A percentile compares a stretch with the other conserved stretches of the same genome.
Conservation (phyloP, 2,329 filamentous ascomycete genomes). For the Apiospora aurea region DNA sequence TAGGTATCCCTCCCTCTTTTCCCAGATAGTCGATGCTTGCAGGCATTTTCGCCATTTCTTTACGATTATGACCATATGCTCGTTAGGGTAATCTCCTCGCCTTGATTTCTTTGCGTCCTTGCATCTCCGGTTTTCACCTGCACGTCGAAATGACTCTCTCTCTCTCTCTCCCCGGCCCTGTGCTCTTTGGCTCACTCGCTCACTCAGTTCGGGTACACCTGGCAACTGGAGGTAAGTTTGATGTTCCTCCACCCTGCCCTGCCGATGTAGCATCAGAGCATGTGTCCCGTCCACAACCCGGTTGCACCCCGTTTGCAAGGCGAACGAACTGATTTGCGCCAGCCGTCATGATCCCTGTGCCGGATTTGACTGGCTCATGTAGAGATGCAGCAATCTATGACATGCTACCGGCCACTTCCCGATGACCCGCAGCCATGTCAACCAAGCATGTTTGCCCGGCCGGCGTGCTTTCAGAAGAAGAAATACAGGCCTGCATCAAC, state of each 20-base stretch:
- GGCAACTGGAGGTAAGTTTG: neutral
- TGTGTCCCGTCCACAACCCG: slow-evolving; percentile 3
- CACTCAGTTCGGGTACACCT: neutral
- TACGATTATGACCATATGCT: slow-evolving; percentile 19
- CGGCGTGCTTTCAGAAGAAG: neutral
- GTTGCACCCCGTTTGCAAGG: slow-evolving; percentile 11
- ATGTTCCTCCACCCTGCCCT: neutral
- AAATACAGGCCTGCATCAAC: neutral
- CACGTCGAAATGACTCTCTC: neutral
- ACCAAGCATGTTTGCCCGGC: neutral
- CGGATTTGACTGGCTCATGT: slow-evolving; percentile 3
- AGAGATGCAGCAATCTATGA: slow-evolving; percentile 9
- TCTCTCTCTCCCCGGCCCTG: neutral
- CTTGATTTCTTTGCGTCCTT: slow-evolving; percentile 6
- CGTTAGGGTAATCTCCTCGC: slow-evolving; percentile 8
- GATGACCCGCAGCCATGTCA: slow-evolving; percentile 19
- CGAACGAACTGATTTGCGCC: slow-evolving; percentile 15
- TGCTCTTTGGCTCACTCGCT: neutral
- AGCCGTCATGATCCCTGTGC: slow-evolving; percentile 14
- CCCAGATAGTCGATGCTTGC: slow-evolving; percentile 17
- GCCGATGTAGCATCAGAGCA: neutral
- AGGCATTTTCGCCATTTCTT: slow-evolving; percentile 18
- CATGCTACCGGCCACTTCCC: slow-evolving; percentile 3
- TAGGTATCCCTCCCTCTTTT: slow-evolving; percentile 13
- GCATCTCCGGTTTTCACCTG: slow-evolving; percentile 9